Evolutionary conservation across 805 yeast genomes (phyloP).

Genomic region (Pichia nakasei): DNA sequence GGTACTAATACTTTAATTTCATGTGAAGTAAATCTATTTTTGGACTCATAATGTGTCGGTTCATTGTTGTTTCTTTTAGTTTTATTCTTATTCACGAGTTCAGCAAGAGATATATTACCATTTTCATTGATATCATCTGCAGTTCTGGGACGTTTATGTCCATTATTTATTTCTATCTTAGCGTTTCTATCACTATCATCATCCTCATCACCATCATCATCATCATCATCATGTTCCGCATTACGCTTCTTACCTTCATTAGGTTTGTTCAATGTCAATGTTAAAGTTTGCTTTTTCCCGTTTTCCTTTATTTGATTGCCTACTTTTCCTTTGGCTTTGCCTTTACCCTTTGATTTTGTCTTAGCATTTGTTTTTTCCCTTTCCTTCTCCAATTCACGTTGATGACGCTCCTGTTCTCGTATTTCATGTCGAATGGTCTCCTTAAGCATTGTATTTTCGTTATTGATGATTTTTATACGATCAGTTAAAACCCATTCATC

Average conservation of each 20-base stretch:
- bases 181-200: too few species aligned
- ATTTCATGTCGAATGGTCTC: slow-evolving; percentile 38
- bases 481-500: slow-evolving; percentile 87
- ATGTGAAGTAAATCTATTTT: slow-evolving; percentile 9
- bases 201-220: not conserved
- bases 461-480: slow-evolving; percentile 58
- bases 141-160: not conserved
- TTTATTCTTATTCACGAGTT: not conserved
- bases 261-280: not conserved
- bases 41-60: slow-evolving; percentile 4
- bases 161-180: not conserved
- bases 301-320: not conserved
- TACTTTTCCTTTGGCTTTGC: not conserved
- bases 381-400: slow-evolving; percentile 1
- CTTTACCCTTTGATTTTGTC: not conserved
- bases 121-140: not conserved
- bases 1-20: slow-evolving; percentile 56
- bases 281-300: not conserved
- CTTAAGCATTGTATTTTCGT: slow-evolving; percentile 58
- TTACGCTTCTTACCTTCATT: not conserved
- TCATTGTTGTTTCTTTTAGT: not conserved
- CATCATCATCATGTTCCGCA: not conserved
- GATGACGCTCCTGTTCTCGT: slow-evolving; percentile 3
- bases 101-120: not conserved
- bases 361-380: not conserved